Evolutionary conservation across 2,329 filamentous ascomycete genomes (phyloP), one percentile per base, ranked within the genome.

Genomic region (Hypoxylon sp.): DNA sequence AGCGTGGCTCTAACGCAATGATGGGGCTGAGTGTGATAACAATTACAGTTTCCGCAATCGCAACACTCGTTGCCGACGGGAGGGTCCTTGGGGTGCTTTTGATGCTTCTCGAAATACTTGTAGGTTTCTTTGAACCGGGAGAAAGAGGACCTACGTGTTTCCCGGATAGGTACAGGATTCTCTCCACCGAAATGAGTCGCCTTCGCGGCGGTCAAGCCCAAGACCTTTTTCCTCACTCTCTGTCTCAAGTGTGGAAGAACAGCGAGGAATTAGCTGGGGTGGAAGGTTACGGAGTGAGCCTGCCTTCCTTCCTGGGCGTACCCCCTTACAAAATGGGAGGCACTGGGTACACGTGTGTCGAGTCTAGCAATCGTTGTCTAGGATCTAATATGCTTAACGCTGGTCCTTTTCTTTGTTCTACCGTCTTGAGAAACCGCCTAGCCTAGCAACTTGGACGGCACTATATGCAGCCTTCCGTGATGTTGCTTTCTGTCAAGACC

Each of bases 281-380:
- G 58, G 54, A 44, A 56, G 47, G 65, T 62, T 62, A 59, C 56
- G 41, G 54, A 48, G 57, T 61, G 55, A 26, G 37, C n/a, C 37
- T 17, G 37, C 37, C 37, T 41, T 41, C 37, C 63, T 44, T 65
- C 56, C 28, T 65, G 53, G 56, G 48, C 52, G 57, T 66, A 67
- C 56, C 63, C 64, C 63, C 59, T 67, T 62, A 67, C 62, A 64
- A 59, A 65, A 65, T 69, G 65, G 67, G 62, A 71, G 64, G 64
- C 70, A 74, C 59, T 71, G 71, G 73, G 70, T 79, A 81, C 81
- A 84, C 81, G 80, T 84, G 81, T 83, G 81, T 82, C 83, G 83
- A 85, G 83, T 85, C 82, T 79, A 80, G 77, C 74, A 77, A 79
- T 76, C 72, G 75, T 70, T 73, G 72, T 71, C 73, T 73, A 64